Percentiles rank a stretch among this genome's conserved stretches.
phyloP scores from a whole-genome alignment of 2,329 filamentous ascomycete species.

The Fusarium tuaranense region DNA sequence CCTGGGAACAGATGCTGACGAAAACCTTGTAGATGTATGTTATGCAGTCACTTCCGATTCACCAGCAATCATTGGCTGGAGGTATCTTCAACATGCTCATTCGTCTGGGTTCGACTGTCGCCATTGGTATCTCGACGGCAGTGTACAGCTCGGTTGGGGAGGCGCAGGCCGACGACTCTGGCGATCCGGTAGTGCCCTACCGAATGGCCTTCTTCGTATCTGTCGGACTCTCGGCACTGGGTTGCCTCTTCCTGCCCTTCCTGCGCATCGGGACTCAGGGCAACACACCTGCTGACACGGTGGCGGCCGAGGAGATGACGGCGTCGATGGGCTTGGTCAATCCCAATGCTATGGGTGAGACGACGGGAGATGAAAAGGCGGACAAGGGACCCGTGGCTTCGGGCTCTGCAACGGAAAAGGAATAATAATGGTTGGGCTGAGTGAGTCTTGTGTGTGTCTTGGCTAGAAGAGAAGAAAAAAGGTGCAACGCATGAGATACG shows the following conservation, averaged over 20 bases:
- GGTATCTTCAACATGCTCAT: slow-evolving; percentile 77
- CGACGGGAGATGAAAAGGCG: background rate
- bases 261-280: slow-evolving; percentile 36
- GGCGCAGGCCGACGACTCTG: slow-evolving; percentile 29
- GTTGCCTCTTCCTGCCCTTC: slow-evolving; percentile 31
- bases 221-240: slow-evolving; percentile 32
- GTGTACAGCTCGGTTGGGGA: slow-evolving; percentile 62
- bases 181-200: slow-evolving; percentile 23
- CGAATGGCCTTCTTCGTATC: slow-evolving; percentile 37
- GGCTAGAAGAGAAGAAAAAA: background rate
- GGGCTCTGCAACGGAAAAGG: slow-evolving; percentile 2
- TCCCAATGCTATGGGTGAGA: slow-evolving; percentile 11
- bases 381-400: background rate
- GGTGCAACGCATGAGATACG: background rate
- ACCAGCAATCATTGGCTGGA: slow-evolving; percentile 75
- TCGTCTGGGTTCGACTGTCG: slow-evolving; percentile 68
- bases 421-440: background rate
- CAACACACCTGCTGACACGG: slow-evolving; percentile 25
- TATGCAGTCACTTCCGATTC: slow-evolving; percentile 70
- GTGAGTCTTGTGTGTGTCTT: background rate
- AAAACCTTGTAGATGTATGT: slow-evolving; percentile 72
- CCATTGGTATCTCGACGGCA: slow-evolving; percentile 72
- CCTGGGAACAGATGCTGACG: slow-evolving; percentile 1
- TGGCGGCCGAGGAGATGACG: slow-evolving; percentile 8
- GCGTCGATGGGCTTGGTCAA: slow-evolving; percentile 21